Evolutionary conservation across 2,329 filamentous ascomycete species (phyloP).

Genomic region (Ampelomyces quisqualis): DNA sequence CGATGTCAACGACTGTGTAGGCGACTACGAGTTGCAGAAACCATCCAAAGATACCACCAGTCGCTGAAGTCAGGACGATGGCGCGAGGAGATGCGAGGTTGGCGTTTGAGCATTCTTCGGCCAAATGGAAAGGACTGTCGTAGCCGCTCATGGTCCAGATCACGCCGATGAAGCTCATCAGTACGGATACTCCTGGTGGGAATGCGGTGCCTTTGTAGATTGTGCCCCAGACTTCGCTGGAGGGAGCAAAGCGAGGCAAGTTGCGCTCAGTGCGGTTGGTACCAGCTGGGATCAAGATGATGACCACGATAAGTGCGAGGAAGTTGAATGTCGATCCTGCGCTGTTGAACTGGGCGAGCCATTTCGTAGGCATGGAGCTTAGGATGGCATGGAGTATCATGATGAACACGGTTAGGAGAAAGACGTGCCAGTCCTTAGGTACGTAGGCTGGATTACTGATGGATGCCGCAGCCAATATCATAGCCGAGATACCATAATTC

Average conservation of each 20-base stretch:
- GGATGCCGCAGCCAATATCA: conserved; percentile 71
- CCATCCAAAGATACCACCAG: conserved; percentile 69
- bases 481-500: conserved; percentile 65
- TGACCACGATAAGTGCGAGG: conserved; percentile 62
- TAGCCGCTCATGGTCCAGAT: conserved; percentile 71
- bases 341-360: conserved; percentile 70
- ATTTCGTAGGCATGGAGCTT: conserved; percentile 69
- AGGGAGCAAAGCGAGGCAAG: conserved; percentile 59
- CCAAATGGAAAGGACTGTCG: conserved; percentile 70
- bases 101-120: conserved; percentile 74
- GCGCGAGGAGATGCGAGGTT: conserved; percentile 69
- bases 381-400: conserved; percentile 68
- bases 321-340: conserved; percentile 71
- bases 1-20: conserved; percentile 68
- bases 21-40: conserved; percentile 72
- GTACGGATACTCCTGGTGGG: conserved; percentile 64
- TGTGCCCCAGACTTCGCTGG: conserved; percentile 62
- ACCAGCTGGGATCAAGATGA: conserved; percentile 67
- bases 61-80: conserved; percentile 67
- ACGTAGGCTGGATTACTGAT: conserved; percentile 66
- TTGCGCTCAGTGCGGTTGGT: conserved; percentile 55
- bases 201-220: conserved; percentile 68
- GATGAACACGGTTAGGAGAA: conserved; percentile 65
- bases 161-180: conserved; percentile 71
- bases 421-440: conserved; percentile 66